Conservation (phyloP, 257 asterid genomes). For the Salvia rosmarinus region DNA sequence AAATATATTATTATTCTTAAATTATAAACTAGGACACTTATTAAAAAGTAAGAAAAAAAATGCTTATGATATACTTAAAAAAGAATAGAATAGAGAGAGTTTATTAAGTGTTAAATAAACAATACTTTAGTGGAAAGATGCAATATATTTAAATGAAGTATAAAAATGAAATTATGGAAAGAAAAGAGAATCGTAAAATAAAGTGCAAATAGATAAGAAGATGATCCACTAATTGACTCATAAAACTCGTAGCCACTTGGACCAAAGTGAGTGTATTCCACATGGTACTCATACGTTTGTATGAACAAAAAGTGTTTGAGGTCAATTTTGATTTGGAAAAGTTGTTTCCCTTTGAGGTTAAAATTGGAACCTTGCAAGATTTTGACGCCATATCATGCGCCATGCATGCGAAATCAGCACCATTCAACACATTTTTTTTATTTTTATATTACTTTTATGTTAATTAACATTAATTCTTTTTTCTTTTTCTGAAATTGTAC, state of each 20-base stretch:
- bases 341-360: background rate
- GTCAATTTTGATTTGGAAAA: background rate
- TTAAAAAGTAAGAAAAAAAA: no score
- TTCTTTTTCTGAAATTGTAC: no score
- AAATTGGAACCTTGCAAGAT: slow-evolving; percentile 12
- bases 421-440: no score
- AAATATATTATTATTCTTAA: no score
- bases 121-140: no score
- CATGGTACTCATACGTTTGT: slow-evolving; percentile 19
- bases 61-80: no score
- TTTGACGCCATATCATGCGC: slow-evolving; percentile 25
- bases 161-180: background rate
- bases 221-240: slow-evolving; percentile 9
- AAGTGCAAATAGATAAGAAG: background rate
- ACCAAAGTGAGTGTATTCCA: slow-evolving; percentile 5
- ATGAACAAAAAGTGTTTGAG: background rate
- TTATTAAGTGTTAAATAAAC: no score
- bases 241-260: slow-evolving; percentile 9
- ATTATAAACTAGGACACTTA: no score
- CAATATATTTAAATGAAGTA: background rate
- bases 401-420: slow-evolving; percentile 17
- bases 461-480: no score
- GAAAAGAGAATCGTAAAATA: background rate
- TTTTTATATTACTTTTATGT: no score
- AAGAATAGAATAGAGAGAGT: no score